A percentile compares a stretch with the other conserved stretches of the same genome.
phyloP scores from a whole-genome alignment of 306 rosid species.

The Prunus kanzakura region DNA sequence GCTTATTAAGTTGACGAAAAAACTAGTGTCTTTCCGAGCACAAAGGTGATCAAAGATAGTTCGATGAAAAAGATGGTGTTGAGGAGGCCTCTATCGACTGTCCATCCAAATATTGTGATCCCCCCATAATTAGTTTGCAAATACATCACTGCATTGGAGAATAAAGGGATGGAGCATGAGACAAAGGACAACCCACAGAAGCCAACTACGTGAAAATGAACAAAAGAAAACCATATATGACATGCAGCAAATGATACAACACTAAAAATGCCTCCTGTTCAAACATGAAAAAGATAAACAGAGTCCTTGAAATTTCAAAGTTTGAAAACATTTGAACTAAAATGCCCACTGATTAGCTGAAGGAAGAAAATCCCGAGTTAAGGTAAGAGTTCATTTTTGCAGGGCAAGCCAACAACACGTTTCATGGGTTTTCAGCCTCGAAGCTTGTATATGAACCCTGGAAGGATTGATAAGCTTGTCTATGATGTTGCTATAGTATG shows the following conservation, averaged over 20 bases:
- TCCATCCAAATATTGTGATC: conserved; percentile 83
- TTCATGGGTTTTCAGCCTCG: too few species aligned
- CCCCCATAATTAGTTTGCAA: conserved; percentile 84
- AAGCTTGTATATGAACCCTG: too few species aligned
- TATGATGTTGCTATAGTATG: too few species aligned
- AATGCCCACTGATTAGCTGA: background rate
- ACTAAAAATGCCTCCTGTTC: background rate
- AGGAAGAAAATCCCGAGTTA: background rate
- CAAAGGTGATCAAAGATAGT: conserved; percentile 60
- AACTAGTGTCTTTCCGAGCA: conserved; percentile 61
- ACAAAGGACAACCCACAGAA: background rate
- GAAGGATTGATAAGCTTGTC: too few species aligned
- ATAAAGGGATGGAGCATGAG: conserved; percentile 9
- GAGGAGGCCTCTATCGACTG: conserved; percentile 67
- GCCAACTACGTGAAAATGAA: background rate
- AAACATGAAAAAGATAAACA: background rate
- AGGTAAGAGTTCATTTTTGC: too few species aligned
- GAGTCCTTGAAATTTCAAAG: background rate
- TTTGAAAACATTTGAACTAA: background rate
- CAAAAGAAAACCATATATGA: background rate
- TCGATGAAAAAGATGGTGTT: conserved; percentile 78
- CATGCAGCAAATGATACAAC: background rate
- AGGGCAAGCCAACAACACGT: too few species aligned
- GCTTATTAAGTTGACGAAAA: conserved; percentile 13
- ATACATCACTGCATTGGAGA: conserved; percentile 60